Conservation (phyloP, 345 rosid species). For the Laguncularia racemosa region DNA sequence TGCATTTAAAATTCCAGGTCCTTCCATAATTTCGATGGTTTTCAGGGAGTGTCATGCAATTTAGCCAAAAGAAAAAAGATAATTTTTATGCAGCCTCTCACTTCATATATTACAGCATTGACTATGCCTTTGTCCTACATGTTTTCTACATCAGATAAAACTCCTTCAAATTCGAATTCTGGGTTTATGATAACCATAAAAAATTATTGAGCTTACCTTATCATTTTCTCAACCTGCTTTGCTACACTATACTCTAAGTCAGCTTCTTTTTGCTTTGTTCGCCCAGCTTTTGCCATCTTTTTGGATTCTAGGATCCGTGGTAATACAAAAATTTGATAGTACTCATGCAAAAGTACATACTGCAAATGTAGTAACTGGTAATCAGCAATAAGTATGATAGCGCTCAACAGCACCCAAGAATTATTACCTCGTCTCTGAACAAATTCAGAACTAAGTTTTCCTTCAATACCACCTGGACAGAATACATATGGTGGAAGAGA, state of each 20-base stretch:
- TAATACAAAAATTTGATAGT: slow-evolving; percentile 88
- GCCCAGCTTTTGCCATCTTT: slow-evolving; percentile 98
- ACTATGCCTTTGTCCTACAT: too few relatives aligned
- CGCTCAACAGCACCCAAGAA: slow-evolving; percentile 3
- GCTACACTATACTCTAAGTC: slow-evolving; percentile 97
- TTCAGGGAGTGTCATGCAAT: too few relatives aligned
- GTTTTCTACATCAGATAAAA: background rate
- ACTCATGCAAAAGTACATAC: slow-evolving; percentile 84
- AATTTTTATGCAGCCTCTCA: too few relatives aligned
- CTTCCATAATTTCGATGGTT: too few relatives aligned
- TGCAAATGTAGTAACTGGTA: slow-evolving; percentile 44
- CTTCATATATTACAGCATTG: too few relatives aligned
- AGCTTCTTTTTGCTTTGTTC: slow-evolving; percentile 90
- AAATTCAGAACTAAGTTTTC: slow-evolving; percentile 80
- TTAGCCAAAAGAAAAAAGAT: too few relatives aligned
- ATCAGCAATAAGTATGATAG: slow-evolving; percentile 1
- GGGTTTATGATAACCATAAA: too few relatives aligned
- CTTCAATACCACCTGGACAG: slow-evolving; percentile 78
- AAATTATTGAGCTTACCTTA: slow-evolving; percentile 41
- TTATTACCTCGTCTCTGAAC: slow-evolving; percentile 91
- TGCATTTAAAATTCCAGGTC: too few relatives aligned
- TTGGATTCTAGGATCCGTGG: slow-evolving; percentile 95
- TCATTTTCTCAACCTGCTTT: slow-evolving; percentile 98
- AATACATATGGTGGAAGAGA: background rate
- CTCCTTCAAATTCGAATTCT: too few relatives aligned